phyloP scores from a whole-genome alignment of 2,329 filamentous ascomycete species.

The Gremmenia infestans region DNA sequence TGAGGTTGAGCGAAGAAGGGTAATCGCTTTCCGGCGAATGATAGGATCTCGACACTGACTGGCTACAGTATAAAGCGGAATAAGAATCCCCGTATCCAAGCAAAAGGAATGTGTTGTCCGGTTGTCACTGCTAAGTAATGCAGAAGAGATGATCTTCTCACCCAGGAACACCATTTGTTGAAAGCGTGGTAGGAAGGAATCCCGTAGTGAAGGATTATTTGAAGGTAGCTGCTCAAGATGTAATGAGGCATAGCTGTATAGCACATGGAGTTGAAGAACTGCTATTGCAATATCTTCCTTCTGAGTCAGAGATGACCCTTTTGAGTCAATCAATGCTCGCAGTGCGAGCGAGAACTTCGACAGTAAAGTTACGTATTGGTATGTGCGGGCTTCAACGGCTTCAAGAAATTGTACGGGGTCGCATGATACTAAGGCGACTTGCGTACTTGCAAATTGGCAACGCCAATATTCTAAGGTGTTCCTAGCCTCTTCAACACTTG shows the following conservation, averaged over 20 bases:
- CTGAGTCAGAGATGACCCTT: conserved; percentile 3
- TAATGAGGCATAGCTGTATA: conserved; percentile 4
- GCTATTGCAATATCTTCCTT: conserved; percentile 10
- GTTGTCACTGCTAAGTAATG: background rate
- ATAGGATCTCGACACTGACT: conserved; percentile 55
- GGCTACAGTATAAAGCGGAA: conserved; percentile 57
- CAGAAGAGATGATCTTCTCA: conserved; percentile 7
- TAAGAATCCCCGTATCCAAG: conserved; percentile 57
- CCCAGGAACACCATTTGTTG: conserved; percentile 7
- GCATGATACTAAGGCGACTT: background rate
- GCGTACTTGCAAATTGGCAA: background rate
- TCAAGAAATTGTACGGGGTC: background rate
- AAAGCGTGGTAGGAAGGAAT: conserved; percentile 3
- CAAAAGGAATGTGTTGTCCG: conserved; percentile 41
- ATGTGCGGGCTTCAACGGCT: background rate
- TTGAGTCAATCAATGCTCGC: conserved; percentile 2
- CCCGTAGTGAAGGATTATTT: background rate
- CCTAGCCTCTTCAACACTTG: conserved; percentile 10
- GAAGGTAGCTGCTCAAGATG: conserved; percentile 3
- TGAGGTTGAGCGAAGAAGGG: conserved; percentile 52
- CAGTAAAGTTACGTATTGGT: background rate
- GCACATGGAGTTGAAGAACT: conserved; percentile 9
- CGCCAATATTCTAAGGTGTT: conserved; percentile 7
- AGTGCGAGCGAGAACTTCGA: conserved; percentile 6
- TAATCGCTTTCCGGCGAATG: conserved; percentile 54